Conservation (phyloP, 352 stramenopile genomes). For the Pythium aristosporum region DNA sequence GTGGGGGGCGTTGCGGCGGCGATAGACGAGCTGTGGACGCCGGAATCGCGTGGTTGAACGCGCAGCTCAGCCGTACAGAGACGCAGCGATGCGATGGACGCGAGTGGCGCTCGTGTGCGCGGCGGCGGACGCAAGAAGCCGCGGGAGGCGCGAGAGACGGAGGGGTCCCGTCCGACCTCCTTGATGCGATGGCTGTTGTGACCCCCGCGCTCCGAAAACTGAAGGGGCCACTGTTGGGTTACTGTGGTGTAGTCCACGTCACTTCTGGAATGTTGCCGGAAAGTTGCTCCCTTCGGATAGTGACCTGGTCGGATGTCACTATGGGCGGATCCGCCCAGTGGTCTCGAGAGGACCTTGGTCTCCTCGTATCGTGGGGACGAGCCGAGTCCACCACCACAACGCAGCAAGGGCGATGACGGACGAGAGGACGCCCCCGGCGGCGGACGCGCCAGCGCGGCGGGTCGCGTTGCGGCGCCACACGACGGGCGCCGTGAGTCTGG, state of each 20-base stretch:
- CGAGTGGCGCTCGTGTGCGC: background rate
- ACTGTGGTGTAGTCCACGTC: slow-evolving; percentile 17
- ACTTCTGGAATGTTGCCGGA: background rate
- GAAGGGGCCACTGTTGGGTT: background rate
- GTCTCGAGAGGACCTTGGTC: background rate
- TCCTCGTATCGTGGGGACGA: background rate
- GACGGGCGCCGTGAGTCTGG: slow-evolving; percentile 79
- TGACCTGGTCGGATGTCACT: slow-evolving; percentile 10
- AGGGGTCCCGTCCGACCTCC: background rate
- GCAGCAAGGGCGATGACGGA: background rate
- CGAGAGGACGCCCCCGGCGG: background rate
- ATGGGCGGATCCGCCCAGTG: background rate
- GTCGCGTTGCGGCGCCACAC: slow-evolving; percentile 73
- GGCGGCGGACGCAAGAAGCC: background rate
- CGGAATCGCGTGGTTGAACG: background rate
- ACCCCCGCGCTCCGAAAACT: background rate
- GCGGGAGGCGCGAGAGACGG: background rate
- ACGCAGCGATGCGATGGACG: background rate
- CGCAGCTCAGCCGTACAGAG: background rate
- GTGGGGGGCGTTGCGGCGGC: background rate
- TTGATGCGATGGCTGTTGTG: background rate
- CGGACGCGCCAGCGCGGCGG: slow-evolving; percentile 15
- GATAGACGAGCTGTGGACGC: no score
- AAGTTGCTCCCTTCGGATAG: background rate
- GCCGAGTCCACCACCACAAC: background rate